Percentiles rank a stretch among this genome's conserved stretches.
Evolutionary conservation across 495 filamentous ascomycete genomes (phyloP).

Genomic region (Trichocladium uniseriatum): DNA sequence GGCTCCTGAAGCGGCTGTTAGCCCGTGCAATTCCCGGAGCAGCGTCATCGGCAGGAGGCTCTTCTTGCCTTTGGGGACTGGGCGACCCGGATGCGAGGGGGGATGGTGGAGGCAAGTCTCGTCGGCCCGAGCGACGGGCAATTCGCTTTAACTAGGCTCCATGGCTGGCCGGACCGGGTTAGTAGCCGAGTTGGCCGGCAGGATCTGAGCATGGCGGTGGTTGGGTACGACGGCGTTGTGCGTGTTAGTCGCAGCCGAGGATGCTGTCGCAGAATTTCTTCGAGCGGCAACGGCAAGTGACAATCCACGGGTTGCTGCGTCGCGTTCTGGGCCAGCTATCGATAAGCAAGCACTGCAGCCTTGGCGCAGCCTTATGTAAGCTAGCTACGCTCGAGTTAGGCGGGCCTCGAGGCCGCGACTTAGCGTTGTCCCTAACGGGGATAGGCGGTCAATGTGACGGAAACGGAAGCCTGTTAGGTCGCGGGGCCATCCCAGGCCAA

Average conservation of each 20-base stretch:
- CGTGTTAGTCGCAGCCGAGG: not conserved
- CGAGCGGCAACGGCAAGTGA: not conserved
- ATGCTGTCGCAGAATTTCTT: not conserved
- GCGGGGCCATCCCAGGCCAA: not conserved
- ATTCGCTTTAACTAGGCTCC: slow-evolving; percentile 2
- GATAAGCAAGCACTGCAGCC: not conserved
- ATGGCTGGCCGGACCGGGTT: slow-evolving; percentile 9
- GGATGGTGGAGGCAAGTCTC: slow-evolving; percentile 7
- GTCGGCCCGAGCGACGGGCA: not conserved
- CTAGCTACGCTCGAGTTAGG: too few relatives aligned
- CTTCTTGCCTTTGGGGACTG: slow-evolving; percentile 12
- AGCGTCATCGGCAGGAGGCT: not conserved
- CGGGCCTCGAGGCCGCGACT: too few relatives aligned
- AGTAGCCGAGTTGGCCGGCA: slow-evolving; percentile 22
- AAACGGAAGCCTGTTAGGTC: too few relatives aligned
- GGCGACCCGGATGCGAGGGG: not conserved
- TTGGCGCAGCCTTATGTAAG: not conserved
- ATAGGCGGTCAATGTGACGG: too few relatives aligned
- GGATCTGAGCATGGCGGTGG: slow-evolving; percentile 20
- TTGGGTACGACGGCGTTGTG: not conserved
- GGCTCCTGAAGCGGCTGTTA: slow-evolving; percentile 55
- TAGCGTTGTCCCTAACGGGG: too few relatives aligned
- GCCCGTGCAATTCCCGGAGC: not conserved
- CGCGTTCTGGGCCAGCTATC: not conserved
- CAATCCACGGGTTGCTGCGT: not conserved